These are phyloP conservation scores for Mycena vulgaris DNA, from an alignment of 768 basidiomycete species.

Conservation along the genomic window DNA sequence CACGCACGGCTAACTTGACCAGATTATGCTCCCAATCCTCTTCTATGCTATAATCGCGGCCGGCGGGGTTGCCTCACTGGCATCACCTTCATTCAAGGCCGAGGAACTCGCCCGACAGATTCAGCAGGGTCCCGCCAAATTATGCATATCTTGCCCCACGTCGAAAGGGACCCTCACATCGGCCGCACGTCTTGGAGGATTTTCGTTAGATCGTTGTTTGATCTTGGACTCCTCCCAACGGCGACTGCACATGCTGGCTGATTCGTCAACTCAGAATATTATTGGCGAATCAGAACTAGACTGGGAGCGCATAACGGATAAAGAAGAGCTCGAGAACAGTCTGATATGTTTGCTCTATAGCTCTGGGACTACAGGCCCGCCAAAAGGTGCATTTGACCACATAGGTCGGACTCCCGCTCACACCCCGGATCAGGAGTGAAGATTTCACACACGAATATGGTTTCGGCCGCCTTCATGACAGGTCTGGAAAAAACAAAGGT, in stretches of 20 bases:
- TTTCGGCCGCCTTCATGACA: neutral
- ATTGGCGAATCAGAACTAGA: constrained; percentile 25
- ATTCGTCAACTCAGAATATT: constrained; percentile 22
- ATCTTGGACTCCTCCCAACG: constrained; percentile 27
- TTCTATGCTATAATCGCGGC: constrained; percentile 36
- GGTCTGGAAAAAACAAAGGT: too few relatives aligned
- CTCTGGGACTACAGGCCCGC: constrained; percentile 32
- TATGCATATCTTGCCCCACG: constrained; percentile 28
- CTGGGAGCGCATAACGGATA: constrained; percentile 29
- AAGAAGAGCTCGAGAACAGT: constrained; percentile 30
- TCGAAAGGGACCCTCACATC: constrained; percentile 15
- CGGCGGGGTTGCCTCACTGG: constrained; percentile 31
- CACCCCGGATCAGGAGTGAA: constrained; percentile 16
- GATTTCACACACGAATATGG: constrained; percentile 35
- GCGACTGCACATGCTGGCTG: constrained; percentile 20
- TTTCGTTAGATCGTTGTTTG: constrained; percentile 30
- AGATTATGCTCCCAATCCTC: constrained; percentile 33
- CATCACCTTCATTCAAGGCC: constrained; percentile 26
- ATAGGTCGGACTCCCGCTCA: neutral
- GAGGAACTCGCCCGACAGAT: constrained; percentile 31
- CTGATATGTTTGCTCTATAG: constrained; percentile 31
- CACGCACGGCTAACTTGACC: neutral
- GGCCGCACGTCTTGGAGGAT: constrained; percentile 20
- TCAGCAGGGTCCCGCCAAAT: constrained; percentile 25
- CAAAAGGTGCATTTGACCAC: constrained; percentile 24